These are phyloP conservation scores for Chrysoporthe deuterocubensis DNA, from an alignment of 2,329 filamentous ascomycete species.

Conservation along the genomic window DNA sequence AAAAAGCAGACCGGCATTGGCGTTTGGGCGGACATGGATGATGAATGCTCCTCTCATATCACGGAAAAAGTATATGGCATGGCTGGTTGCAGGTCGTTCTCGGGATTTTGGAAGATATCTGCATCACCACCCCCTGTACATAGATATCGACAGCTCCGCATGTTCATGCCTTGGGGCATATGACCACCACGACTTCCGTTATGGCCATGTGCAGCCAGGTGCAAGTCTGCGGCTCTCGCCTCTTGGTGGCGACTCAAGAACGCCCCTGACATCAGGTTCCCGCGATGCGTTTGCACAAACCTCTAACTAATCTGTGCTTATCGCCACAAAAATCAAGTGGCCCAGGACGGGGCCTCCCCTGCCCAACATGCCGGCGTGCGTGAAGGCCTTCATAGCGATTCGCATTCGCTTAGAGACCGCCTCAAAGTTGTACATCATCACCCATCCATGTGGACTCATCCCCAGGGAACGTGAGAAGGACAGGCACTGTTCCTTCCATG, in stretches of 20 bases:
- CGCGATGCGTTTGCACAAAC: background rate
- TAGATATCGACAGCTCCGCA: conserved; percentile 16
- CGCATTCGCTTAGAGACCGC: no score
- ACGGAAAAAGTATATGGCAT: conserved; percentile 23
- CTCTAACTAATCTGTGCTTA: no score
- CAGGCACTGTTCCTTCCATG: background rate
- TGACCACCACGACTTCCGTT: background rate
- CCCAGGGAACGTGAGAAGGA: background rate
- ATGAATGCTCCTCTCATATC: conserved; percentile 29
- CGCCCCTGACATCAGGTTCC: background rate
- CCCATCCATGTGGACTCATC: background rate
- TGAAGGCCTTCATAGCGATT: no score
- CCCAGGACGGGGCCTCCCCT: background rate
- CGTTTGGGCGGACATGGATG: conserved; percentile 27
- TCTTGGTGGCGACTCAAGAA: background rate
- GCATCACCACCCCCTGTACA: conserved; percentile 25
- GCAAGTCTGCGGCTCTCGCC: no score
- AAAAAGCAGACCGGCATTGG: conserved; percentile 25
- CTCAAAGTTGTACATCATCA: background rate
- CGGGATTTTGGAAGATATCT: conserved; percentile 19
- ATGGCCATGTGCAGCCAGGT: background rate
- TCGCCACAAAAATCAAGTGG: background rate
- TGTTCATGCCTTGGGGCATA: conserved; percentile 9
- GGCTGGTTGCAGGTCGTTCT: conserved; percentile 23
- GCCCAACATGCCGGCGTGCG: no score